A percentile compares a stretch with the other conserved stretches of the same genome.
phyloP scores from a whole-genome alignment of 169 alveolate species.

The Perkinsus marinus region DNA sequence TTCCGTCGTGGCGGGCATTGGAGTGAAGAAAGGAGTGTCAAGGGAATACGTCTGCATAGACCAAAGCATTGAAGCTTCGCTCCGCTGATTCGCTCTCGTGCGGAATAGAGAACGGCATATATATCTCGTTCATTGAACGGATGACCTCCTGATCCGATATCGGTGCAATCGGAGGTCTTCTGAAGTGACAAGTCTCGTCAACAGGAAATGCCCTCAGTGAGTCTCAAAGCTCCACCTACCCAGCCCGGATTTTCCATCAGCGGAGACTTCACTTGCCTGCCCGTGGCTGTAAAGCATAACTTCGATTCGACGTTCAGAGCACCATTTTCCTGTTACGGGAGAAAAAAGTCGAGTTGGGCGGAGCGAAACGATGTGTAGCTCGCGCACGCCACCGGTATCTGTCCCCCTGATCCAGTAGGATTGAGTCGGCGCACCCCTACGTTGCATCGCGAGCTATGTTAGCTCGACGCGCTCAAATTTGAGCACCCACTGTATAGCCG shows the following conservation, averaged over 20 bases:
- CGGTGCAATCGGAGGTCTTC: not conserved
- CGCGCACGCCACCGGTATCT: not conserved
- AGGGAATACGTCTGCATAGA: not conserved
- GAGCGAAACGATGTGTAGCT: not conserved
- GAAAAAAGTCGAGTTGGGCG: not conserved
- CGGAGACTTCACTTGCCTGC: not conserved
- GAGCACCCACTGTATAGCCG: too few relatives aligned
- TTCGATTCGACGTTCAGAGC: too few relatives aligned
- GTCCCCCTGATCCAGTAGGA: too few relatives aligned
- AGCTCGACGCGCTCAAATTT: too few relatives aligned
- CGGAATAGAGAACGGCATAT: not conserved
- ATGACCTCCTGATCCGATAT: not conserved
- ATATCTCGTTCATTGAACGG: not conserved
- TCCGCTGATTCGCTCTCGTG: not conserved
- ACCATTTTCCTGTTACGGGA: too few relatives aligned
- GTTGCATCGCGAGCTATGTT: too few relatives aligned
- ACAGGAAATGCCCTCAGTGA: not conserved
- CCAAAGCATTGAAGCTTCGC: not conserved
- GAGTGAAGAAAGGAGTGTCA: not conserved
- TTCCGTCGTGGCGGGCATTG: not conserved
- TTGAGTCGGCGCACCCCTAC: too few relatives aligned
- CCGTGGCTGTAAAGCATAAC: not conserved
- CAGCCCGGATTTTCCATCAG: not conserved
- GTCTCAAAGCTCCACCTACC: not conserved
- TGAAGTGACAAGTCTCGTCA: not conserved